Evolutionary conservation across 257 asterid genomes (phyloP), one percentile per base, ranked within the genome.

Genomic region (Gentiana macrophylla): DNA sequence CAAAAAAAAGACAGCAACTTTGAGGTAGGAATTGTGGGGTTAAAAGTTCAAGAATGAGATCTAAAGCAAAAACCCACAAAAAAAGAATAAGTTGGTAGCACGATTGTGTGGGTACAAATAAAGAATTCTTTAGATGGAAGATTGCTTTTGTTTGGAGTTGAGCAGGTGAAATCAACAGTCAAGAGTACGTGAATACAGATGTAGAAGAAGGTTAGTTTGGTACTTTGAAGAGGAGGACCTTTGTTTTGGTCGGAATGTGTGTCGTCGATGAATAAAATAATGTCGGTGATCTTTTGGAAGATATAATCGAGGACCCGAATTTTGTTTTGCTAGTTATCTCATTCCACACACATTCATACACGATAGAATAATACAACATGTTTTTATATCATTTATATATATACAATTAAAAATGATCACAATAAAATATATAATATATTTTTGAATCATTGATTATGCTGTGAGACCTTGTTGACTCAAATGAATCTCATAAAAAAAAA

Each of bases 231-330:
- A 1, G 12, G 7, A 5, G 46, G 50, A 48, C 35, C 35, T 35
- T 35, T 33, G 53, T 58, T 68, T 52, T 15, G 74, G 72, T 73
- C 63, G 50, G 77, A 70, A 72, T 69, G 65, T 53, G 86, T 24
- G 24, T 24, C 24, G 79, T 72, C 54, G 52, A 48, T 62, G 75
- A 82, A 46, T 83, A 53, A 66, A 11, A 1, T 32, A 6, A 15
- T 1, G 12, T 52, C 35, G 36, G 57, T 34, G 52, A 52, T 41
- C 45, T 5, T 35, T 37, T 9, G 11, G 24, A 24, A 37, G 48
- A 35, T n/a, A 55, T 33, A 34, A 52, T 52, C 4, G 35, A 32
- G 56, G 35, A 52, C 32, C 12, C 11, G 9, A 4, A 15, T 35
- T 15, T 15, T 15, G 24, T 15, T 15, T 15, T 15, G 24, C 24